A percentile compares a stretch with the other conserved stretches of the same genome.
Conservation (phyloP, 352 stramenopile genomes). For the Phytophthora foliorum region DNA sequence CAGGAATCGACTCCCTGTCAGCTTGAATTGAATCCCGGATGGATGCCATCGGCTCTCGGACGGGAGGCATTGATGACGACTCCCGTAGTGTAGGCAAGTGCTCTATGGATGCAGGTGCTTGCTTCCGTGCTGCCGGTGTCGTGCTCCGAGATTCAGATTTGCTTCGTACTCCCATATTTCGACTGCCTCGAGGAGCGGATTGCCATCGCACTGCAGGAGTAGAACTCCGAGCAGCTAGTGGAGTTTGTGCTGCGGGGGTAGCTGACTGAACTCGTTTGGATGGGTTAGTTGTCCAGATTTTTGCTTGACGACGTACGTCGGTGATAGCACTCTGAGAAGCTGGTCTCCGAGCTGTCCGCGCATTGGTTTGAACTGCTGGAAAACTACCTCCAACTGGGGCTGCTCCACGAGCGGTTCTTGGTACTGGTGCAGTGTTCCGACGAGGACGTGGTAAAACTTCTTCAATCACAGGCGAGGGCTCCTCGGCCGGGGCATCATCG, state of each 20-base stretch:
- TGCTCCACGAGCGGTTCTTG: neutral
- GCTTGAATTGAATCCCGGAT: slow-evolving; percentile 38
- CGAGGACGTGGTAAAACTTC: slow-evolving; percentile 29
- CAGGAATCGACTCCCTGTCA: slow-evolving; percentile 32
- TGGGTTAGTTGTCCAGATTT: neutral
- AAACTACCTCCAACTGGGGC: neutral
- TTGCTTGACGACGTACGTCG: neutral
- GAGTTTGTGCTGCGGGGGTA: slow-evolving; percentile 9
- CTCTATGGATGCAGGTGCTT: neutral
- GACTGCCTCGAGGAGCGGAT: slow-evolving; percentile 14
- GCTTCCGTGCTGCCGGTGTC: neutral
- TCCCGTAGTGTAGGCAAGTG: slow-evolving; percentile 33
- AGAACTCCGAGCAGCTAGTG: slow-evolving; percentile 1
- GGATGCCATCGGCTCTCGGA: slow-evolving; percentile 22
- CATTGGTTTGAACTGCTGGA: slow-evolving; percentile 14
- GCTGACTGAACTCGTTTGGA: neutral
- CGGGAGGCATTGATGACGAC: slow-evolving; percentile 22
- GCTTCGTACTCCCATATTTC: neutral
- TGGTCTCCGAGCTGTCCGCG: slow-evolving; percentile 9
- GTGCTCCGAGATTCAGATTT: slow-evolving; percentile 8
- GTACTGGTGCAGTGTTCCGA: slow-evolving; percentile 22
- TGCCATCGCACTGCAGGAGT: slow-evolving; percentile 14
- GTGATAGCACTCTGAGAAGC: neutral
- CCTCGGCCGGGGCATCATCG: slow-evolving; percentile 26
- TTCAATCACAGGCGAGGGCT: slow-evolving; percentile 22